Base-by-base conservation (phyloP, 228 moss, liverwort and hornwort genomes). In the Sphagnum magellanicum region DNA sequence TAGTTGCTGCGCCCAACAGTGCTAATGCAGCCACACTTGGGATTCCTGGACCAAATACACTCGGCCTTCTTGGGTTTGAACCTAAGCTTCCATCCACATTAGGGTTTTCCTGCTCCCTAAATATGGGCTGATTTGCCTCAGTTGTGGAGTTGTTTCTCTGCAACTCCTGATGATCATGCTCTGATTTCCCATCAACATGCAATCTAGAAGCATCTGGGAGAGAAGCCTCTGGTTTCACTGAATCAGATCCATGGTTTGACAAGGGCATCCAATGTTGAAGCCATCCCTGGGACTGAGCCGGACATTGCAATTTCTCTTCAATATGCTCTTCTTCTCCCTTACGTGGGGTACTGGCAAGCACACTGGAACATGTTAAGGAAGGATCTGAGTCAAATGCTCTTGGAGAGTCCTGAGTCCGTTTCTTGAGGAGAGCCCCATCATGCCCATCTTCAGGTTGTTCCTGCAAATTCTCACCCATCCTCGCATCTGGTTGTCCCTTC, bases 21-120 rank as follows among this genome's bases (percentile, higher is more conserved):
- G 79, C 83, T 77, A 83, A 65, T 63, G 83, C 83, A 53, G 79
- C 79, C 79, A 76, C 83, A 51, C 83, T 83, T 2, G 83, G 83
- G 50, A 72, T 63, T 72, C 69, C 83, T 50, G 73, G 60, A 32
- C 32, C 32, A 63, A 70, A 50, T 9, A 75, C 69, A 52, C 53
- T 79, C 10, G 66, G 15, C 10, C 50, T 67, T 52, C 52, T 68
- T 8, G 9, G 64, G 59, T 51, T 48, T 50, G 51, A 50, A 6
- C 66, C 64, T 67, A 49, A 67, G 58, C 67, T 70, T n/a, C 64
- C 61, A 48, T 72, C 69, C 57, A 71, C 7, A 63, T 59, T 66
- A 53, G 68, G 63, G 15, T 58, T 64, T 62, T 64, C 59, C 53
- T 47, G 66, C 59, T 69, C 63, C 49, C 51, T 51, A 53, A 67